Conservation (phyloP, 106 monocot genomes). For the Dioscorea dumetorum region DNA sequence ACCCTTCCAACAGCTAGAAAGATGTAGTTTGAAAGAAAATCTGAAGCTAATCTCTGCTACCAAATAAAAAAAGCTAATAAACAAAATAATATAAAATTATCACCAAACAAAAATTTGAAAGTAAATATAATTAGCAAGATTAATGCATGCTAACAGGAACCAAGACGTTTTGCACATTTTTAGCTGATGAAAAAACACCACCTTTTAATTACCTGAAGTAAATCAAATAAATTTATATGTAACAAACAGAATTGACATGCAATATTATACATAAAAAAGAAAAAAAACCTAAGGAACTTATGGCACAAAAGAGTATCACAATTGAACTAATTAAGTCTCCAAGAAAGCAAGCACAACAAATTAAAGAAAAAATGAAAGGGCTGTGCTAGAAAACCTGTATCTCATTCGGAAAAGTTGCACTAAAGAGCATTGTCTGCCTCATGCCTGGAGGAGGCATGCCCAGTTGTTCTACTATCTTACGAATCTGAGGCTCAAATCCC, state of each 20-base stretch:
- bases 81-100: neutral
- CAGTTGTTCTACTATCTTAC: conserved; percentile 41
- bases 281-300: too few relatives aligned
- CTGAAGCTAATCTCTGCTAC: conserved; percentile 28
- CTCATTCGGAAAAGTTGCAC: conserved; percentile 35
- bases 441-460: conserved; percentile 24
- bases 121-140: neutral
- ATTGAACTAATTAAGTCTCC: too few relatives aligned
- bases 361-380: too few relatives aligned
- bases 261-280: too few relatives aligned
- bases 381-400: conserved; percentile 18
- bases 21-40: conserved; percentile 35
- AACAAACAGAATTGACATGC: neutral
- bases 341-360: too few relatives aligned
- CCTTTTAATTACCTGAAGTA: neutral
- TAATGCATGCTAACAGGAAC: neutral
- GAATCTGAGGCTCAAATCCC: conserved; percentile 58
- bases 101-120: neutral
- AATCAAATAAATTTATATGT: neutral
- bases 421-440: conserved; percentile 43
- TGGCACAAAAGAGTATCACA: too few relatives aligned
- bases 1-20: conserved; percentile 40
- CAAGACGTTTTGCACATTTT: neutral
- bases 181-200: neutral
- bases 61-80: neutral